Percentiles rank a stretch among this genome's conserved stretches.
phyloP scores from a whole-genome alignment of 2,329 filamentous ascomycete genomes.

The Alternaria sp. region DNA sequence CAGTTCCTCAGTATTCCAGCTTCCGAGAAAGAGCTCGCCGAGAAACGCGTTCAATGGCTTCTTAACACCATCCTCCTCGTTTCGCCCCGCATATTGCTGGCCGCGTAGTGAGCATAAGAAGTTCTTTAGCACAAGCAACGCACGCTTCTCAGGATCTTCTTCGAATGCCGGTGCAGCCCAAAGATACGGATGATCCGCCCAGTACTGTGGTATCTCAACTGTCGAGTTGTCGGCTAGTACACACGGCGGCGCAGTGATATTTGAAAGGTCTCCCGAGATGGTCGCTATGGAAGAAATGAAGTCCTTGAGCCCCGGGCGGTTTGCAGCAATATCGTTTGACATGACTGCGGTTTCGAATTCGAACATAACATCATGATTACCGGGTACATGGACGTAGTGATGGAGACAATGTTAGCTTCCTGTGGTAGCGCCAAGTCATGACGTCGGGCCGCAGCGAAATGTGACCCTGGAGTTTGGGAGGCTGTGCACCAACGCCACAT shows the following conservation, averaged over 20 bases:
- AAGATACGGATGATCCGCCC: slow-evolving; percentile 57
- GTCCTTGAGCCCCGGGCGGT: slow-evolving; percentile 45
- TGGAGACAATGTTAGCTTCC: not conserved
- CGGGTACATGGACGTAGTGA: slow-evolving; percentile 9
- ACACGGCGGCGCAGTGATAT: slow-evolving; percentile 59
- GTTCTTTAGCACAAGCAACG: slow-evolving; percentile 59
- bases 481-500: slow-evolving; percentile 11
- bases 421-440: slow-evolving; percentile 19
- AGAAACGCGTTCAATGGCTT: slow-evolving; percentile 63
- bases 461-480: slow-evolving; percentile 1
- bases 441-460: slow-evolving; percentile 12
- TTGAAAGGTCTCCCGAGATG: slow-evolving; percentile 57
- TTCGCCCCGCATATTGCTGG: slow-evolving; percentile 59
- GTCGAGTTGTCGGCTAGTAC: slow-evolving; percentile 57
- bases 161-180: slow-evolving; percentile 58
- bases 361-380: not conserved
- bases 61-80: slow-evolving; percentile 56
- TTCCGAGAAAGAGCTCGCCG: slow-evolving; percentile 58
- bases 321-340: slow-evolving; percentile 35
- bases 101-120: slow-evolving; percentile 58
- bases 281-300: slow-evolving; percentile 54
- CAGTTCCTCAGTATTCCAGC: slow-evolving; percentile 42
- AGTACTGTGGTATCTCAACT: slow-evolving; percentile 58
- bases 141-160: slow-evolving; percentile 51
- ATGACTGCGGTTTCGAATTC: slow-evolving; percentile 14